Conservation (phyloP, 805 yeast species). For the Ogataea naganishii region DNA sequence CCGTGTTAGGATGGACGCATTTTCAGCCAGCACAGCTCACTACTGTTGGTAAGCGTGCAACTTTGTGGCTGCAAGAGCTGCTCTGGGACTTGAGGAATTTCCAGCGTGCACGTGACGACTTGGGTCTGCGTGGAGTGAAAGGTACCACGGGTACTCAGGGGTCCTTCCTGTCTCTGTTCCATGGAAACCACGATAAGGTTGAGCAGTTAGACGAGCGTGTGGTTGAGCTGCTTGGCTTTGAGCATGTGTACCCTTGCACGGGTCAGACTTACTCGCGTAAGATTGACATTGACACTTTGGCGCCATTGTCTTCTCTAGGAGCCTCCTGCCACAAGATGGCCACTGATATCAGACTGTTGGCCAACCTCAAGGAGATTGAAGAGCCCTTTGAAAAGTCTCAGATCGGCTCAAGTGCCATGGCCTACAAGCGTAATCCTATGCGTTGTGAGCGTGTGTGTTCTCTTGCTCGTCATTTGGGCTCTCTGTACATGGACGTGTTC, state of each 20-base stretch:
- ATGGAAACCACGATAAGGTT: slow-evolving; percentile 95
- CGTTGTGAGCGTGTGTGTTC: slow-evolving; percentile 98
- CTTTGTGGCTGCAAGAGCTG: slow-evolving; percentile 95
- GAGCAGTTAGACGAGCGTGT: slow-evolving; percentile 88
- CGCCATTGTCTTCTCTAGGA: slow-evolving; percentile 90
- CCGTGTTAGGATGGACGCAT: slow-evolving; percentile 98
- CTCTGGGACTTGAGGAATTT: slow-evolving; percentile 97
- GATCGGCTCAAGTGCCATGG: slow-evolving; percentile 98
- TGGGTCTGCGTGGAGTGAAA: slow-evolving; percentile 96
- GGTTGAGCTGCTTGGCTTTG: slow-evolving; percentile 87
- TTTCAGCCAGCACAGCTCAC: slow-evolving; percentile 99
- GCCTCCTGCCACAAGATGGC: slow-evolving; percentile 97
- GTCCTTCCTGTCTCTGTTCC: slow-evolving; percentile 89
- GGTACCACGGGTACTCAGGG: slow-evolving; percentile 99
- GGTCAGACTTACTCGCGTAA: slow-evolving; percentile 99
- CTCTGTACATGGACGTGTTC: slow-evolving; percentile 85
- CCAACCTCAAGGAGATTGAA: slow-evolving; percentile 94
- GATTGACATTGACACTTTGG: slow-evolving; percentile 89
- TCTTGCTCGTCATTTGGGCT: slow-evolving; percentile 91
- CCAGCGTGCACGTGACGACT: slow-evolving; percentile 90
- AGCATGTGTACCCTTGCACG: slow-evolving; percentile 92
- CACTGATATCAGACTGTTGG: slow-evolving; percentile 90
- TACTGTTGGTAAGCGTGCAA: slow-evolving; percentile 96
- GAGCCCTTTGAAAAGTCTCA: slow-evolving; percentile 99
- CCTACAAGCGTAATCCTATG: slow-evolving; percentile 99